A percentile compares a stretch with the other conserved stretches of the same genome.
Evolutionary conservation across 345 rosid genomes (phyloP).

Genomic region (Acer yangbiense): DNA sequence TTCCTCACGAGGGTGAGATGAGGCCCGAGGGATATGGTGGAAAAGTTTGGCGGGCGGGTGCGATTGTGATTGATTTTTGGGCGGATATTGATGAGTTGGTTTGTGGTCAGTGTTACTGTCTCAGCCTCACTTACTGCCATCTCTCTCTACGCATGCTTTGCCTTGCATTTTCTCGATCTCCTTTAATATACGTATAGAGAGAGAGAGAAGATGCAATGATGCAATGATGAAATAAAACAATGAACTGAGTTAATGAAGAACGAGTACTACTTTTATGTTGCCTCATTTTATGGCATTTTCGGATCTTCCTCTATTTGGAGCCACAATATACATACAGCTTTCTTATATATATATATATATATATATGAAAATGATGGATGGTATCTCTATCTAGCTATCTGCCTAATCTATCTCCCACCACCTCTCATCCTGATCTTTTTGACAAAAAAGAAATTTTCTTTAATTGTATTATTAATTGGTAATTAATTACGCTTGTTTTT

Average conservation of each 20-base stretch:
- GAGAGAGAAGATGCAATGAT: too few species aligned
- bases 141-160: slow-evolving; percentile 27
- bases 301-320: background rate
- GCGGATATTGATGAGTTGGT: background rate
- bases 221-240: too few species aligned
- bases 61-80: slow-evolving; percentile 6
- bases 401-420: background rate
- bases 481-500: background rate
- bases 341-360: background rate
- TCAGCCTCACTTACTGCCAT: slow-evolving; percentile 9
- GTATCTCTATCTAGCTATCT: background rate
- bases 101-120: slow-evolving; percentile 18
- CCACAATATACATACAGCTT: background rate
- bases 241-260: slow-evolving; percentile 9
- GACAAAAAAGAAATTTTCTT: background rate
- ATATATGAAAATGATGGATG: background rate
- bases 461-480: background rate
- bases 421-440: background rate
- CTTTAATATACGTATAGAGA: background rate
- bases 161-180: background rate
- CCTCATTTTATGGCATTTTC: slow-evolving; percentile 15
- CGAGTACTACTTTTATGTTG: background rate
- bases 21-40: background rate
- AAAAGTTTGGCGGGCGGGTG: slow-evolving; percentile 10
- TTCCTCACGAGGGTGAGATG: too few species aligned